These are phyloP conservation scores for Paramecium tetraurelia DNA, from an alignment of 73 alveolate genomes.

Conservation along the genomic window DNA sequence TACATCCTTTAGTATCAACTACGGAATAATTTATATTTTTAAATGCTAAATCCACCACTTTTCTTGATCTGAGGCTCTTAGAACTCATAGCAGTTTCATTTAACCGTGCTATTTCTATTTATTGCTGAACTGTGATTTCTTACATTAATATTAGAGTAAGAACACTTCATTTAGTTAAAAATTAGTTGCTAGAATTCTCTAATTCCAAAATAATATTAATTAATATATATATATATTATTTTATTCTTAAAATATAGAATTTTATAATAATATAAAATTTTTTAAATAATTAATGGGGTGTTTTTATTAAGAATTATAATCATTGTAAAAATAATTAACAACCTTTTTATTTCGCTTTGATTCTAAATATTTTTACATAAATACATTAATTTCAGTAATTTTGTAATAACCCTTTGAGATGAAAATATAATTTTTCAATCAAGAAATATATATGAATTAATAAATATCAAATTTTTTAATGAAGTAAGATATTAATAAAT, in stretches of 20 bases:
- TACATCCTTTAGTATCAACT: not conserved
- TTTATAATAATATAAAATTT: too few relatives aligned
- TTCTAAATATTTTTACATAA: too few relatives aligned
- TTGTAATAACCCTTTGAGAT: too few relatives aligned
- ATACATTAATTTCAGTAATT: too few relatives aligned
- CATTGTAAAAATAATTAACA: too few relatives aligned
- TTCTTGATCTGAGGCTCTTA: not conserved
- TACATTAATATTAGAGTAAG: not conserved
- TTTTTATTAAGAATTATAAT: too few relatives aligned
- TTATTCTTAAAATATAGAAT: too few relatives aligned
- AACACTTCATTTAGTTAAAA: not conserved
- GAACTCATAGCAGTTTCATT: not conserved
- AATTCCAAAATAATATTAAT: not conserved
- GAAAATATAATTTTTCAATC: too few relatives aligned
- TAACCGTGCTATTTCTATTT: not conserved
- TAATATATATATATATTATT: too few relatives aligned
- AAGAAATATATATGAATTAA: not conserved
- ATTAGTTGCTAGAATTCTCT: not conserved
- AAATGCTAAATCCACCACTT: slow-evolving; percentile 43
- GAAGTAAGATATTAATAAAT: slow-evolving; percentile 26
- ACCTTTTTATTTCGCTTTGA: too few relatives aligned
- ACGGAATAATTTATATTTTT: slow-evolving; percentile 38
- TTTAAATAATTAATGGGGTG: not conserved
- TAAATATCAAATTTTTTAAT: not conserved
- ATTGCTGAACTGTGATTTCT: not conserved